Conservation (phyloP, 2,329 filamentous ascomycete genomes). For the Neurospora sp. region DNA sequence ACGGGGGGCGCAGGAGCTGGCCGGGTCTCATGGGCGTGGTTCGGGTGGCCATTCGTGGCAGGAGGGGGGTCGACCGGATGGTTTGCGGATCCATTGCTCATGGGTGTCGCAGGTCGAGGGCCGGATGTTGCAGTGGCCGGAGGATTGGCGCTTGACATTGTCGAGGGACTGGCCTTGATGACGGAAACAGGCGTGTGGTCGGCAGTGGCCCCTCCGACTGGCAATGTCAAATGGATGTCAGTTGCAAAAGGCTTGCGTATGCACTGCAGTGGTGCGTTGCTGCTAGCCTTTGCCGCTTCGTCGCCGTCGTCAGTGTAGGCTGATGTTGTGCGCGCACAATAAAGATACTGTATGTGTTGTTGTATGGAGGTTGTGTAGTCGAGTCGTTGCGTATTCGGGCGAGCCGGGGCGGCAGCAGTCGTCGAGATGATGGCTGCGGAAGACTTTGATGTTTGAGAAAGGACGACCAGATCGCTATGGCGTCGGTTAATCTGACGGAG, state of each 20-base stretch:
- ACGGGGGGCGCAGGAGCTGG: slow-evolving; percentile 35
- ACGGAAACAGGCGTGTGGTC: neutral
- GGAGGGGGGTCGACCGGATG: slow-evolving; percentile 21
- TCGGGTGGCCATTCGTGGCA: slow-evolving; percentile 24
- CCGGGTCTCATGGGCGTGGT: slow-evolving; percentile 28
- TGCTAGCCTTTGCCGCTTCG: slow-evolving; percentile 4
- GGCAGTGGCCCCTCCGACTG: neutral
- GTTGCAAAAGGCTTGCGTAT: slow-evolving; percentile 2
- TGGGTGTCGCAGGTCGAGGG: slow-evolving; percentile 21
- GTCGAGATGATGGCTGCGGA: slow-evolving; percentile 3
- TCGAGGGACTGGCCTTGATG: slow-evolving; percentile 3
- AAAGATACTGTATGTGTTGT: neutral
- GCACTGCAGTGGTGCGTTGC: slow-evolving; percentile 1
- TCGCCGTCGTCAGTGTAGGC: neutral
- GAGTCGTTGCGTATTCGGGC: slow-evolving; percentile 1
- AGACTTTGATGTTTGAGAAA: slow-evolving; percentile 8
- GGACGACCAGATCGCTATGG: slow-evolving; percentile 6
- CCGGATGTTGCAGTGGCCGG: slow-evolving; percentile 24
- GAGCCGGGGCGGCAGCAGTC: neutral
- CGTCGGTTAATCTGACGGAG: slow-evolving; percentile 13
- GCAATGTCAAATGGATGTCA: neutral
- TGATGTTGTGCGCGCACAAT: neutral
- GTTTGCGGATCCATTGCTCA: slow-evolving; percentile 22
- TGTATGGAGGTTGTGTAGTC: neutral
- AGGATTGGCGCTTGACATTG: slow-evolving; percentile 29